These are phyloP conservation scores for Lachnellula arida DNA, from an alignment of 2,329 filamentous ascomycete genomes.

Conservation along the genomic window DNA sequence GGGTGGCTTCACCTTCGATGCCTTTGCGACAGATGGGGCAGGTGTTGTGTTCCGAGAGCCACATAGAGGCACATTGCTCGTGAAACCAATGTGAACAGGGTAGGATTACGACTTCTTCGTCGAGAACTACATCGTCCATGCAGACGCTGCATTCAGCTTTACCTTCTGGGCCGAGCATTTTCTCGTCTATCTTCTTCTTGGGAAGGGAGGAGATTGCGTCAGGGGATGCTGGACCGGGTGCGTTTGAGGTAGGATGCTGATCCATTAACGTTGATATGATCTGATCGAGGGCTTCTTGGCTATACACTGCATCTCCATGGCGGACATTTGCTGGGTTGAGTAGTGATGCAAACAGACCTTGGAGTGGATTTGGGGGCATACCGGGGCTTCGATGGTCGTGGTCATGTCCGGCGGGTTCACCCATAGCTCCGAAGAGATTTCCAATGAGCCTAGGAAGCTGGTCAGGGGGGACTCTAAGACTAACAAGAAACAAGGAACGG, in stretches of 20 bases:
- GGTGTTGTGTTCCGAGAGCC: conserved; percentile 87
- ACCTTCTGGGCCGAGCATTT: conserved; percentile 59
- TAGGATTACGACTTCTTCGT: conserved; percentile 69
- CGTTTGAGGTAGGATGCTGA: conserved; percentile 68
- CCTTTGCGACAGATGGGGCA: conserved; percentile 72
- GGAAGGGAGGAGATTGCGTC: conserved; percentile 70
- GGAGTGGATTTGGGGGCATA: conserved; percentile 39
- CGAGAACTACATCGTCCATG: conserved; percentile 75
- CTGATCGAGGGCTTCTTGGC: conserved; percentile 83
- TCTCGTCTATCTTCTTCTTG: conserved; percentile 62
- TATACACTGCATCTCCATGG: conserved; percentile 79
- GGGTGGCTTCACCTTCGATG: conserved; percentile 21
- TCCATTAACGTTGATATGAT: conserved; percentile 89
- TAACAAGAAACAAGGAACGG: conserved; percentile 18
- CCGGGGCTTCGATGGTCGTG: conserved; percentile 22
- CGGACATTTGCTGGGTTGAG: conserved; percentile 48
- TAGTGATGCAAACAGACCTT: conserved; percentile 48
- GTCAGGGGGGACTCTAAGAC: conserved; percentile 26
- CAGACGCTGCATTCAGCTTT: conserved; percentile 91
- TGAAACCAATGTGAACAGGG: conserved; percentile 96
- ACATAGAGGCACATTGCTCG: conserved; percentile 71
- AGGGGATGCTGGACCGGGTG: conserved; percentile 74
- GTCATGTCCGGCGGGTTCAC: background rate
- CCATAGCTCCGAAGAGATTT: conserved; percentile 25
- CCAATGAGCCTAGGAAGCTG: conserved; percentile 25